Conservation (phyloP, 2,329 filamentous ascomycete genomes). For the Didymella pomorum region DNA sequence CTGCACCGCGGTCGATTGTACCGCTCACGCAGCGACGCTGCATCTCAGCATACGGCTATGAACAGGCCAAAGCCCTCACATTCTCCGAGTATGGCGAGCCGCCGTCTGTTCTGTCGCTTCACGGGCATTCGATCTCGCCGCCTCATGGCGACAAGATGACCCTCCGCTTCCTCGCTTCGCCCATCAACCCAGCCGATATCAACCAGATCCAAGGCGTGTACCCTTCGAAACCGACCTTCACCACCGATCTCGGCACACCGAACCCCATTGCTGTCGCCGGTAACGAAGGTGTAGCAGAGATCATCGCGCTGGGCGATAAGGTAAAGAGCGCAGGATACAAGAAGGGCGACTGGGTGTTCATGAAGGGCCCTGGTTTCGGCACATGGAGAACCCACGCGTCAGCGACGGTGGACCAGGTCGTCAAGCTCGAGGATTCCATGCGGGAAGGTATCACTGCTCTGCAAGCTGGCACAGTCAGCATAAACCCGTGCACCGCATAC, state of each 20-base stretch:
- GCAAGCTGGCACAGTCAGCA: conserved; percentile 85
- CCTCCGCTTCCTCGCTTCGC: conserved; percentile 85
- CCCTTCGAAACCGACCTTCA: conserved; percentile 82
- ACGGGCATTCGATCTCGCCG: conserved; percentile 79
- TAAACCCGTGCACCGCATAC: conserved; percentile 95
- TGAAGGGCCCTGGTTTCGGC: conserved; percentile 81
- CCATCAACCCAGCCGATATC: conserved; percentile 96
- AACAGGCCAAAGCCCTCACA: conserved; percentile 82
- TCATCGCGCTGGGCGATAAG: conserved; percentile 72
- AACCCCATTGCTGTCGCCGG: conserved; percentile 80
- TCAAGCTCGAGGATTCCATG: conserved; percentile 74
- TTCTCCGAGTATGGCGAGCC: conserved; percentile 80
- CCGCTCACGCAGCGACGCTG: conserved; percentile 47
- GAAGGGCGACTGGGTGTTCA: conserved; percentile 93
- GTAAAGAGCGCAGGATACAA: conserved; percentile 63
- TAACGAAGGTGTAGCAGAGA: conserved; percentile 94
- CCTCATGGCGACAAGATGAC: conserved; percentile 75
- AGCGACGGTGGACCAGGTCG: conserved; percentile 66
- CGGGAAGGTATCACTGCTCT: conserved; percentile 73
- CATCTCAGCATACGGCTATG: conserved; percentile 76
- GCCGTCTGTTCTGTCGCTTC: conserved; percentile 72
- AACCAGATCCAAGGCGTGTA: conserved; percentile 98
- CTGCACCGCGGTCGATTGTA: conserved; percentile 12
- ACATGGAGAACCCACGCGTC: conserved; percentile 95
- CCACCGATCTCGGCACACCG: conserved; percentile 76